Base-by-base conservation (phyloP, 2,329 filamentous ascomycete species). In the Microcyclospora tardicrescens region DNA sequence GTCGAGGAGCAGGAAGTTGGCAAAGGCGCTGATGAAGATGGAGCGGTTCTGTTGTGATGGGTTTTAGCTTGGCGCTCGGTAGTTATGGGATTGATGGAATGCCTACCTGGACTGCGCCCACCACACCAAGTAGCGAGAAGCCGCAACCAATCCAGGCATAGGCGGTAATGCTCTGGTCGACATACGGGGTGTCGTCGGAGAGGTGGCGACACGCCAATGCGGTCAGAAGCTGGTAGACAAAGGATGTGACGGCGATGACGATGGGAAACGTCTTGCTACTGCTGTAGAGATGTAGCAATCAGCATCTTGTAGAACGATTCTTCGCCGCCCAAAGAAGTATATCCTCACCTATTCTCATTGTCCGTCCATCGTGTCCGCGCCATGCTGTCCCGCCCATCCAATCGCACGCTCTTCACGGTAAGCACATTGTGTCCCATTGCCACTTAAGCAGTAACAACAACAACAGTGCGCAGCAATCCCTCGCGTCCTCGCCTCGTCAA, bases 71-170 rank as follows among this genome's bases (percentile, higher is more conserved):
- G n/a, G n/a, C n/a, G n/a, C n/a, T n/a, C n/a, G n/a, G n/a, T n/a
- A n/a, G n/a, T n/a, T n/a, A n/a, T n/a, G 16, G 29, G n/a, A 28
- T 11, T 12, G 19, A 38, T 24, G 28, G 29, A 16, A 2, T 9
- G 19, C 46, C 41, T 48, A 52, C 51, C 16, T 43, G 42, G 19
- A 43, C 36, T 16, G 51, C 47, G 14, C 51, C 53, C 14, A 43
- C 40, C 19, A 54, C 34, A 19, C 51, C 51, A 16, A 53, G 33
- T 12, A 47, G 31, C 28, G 49, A 51, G 42, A 53, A 35, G 5
- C 41, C 40, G 34, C 42, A 48, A 10, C 51, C 48, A 13, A 48
- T 49, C 50, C 49, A 55, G 15, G 50, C 49, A 37, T 55, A 55
- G 10, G 46, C 36, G 12, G 43, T 44, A 12, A 52, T 44, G 38